Base-by-base conservation (phyloP, 495 filamentous ascomycete genomes). In the Trypethelium eluteriae region DNA sequence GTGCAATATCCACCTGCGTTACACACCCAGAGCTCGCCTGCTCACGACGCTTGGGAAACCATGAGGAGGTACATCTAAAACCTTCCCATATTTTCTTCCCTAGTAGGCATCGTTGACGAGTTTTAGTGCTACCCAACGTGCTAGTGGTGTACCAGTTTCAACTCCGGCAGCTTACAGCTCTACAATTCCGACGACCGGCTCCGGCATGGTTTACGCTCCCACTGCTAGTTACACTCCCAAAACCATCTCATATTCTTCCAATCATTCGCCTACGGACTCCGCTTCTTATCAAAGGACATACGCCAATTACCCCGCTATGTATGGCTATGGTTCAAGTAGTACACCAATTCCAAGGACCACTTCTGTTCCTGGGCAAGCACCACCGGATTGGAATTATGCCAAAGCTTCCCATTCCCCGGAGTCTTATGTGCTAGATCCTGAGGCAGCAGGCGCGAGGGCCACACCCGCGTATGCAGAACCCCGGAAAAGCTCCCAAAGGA, bases 401-500 rank as follows among this genome's bases (percentile, higher is more conserved):
- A 59, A 59, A 14, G 32, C 32, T 34, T 34, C 53, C 11, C 4
- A 10, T 14, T 59, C 32, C 3, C 53, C 53, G 53, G 53, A 59
- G 3, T 59, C 53, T 6, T 59, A 35, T 59, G 32, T 10, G 10
- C 3, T 18, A 35, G 53, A 59, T 36, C 53, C 53, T 36, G 53
- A 59, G 53, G 25, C 32, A 34, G 5, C 18, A 4, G 32, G 32
- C 32, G 34, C 53, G 18, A 59, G 53, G 32, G 7, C 53, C 5
- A 14, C 53, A 59, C 53, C 53, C 9, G 53, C 18, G 32, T 59
- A 35, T 32, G 32, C 32, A 7, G 53, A 59, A 59, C 2, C 53
- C 6, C 53, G 53, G 53, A 63, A 35, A 1, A 63, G 66, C 47
- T 80, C 87, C 38, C 87, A 89, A 76, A 83, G 89, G 73, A 84